Evolutionary conservation across 257 asterid species (phyloP).

Genomic region (Solanum chiquidenum): DNA sequence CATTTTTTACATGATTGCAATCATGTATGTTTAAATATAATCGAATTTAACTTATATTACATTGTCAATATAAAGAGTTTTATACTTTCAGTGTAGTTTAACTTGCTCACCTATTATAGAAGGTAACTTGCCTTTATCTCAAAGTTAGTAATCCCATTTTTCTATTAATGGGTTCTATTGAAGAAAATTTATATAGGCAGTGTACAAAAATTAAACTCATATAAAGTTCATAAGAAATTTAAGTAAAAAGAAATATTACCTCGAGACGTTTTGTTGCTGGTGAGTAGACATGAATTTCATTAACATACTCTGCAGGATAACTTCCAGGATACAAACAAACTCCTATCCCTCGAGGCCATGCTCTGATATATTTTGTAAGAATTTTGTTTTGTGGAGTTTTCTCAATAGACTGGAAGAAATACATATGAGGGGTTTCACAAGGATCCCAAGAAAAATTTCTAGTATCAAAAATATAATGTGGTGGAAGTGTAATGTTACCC

Average conservation of each 20-base stretch:
- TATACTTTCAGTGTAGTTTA: not conserved
- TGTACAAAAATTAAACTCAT: not conserved
- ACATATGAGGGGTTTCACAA: slow-evolving; percentile 37
- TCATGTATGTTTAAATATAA: not conserved
- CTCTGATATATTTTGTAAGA: slow-evolving; percentile 17
- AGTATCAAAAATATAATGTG: slow-evolving; percentile 29
- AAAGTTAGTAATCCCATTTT: not conserved
- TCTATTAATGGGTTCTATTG: not conserved
- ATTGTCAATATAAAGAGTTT: not conserved
- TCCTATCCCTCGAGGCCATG: slow-evolving; percentile 17
- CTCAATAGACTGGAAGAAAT: slow-evolving; percentile 21
- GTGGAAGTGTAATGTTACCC: not conserved
- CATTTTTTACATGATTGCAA: not conserved
- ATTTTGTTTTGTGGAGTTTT: not conserved
- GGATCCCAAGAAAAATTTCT: slow-evolving; percentile 23
- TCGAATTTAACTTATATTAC: not conserved
- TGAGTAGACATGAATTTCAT: slow-evolving; percentile 6
- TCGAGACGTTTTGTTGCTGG: not conserved
- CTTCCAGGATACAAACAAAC: slow-evolving; percentile 5
- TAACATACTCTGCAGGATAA: slow-evolving; percentile 8
- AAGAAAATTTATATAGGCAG: not conserved
- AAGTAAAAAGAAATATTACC: not conserved
- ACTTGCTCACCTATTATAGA: not conserved
- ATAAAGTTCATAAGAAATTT: not conserved
- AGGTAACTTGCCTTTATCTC: not conserved